Evolutionary conservation across 768 basidiomycete genomes (phyloP), one percentile per base, ranked within the genome.

Genomic region (Hypsizygus marmoreus): DNA sequence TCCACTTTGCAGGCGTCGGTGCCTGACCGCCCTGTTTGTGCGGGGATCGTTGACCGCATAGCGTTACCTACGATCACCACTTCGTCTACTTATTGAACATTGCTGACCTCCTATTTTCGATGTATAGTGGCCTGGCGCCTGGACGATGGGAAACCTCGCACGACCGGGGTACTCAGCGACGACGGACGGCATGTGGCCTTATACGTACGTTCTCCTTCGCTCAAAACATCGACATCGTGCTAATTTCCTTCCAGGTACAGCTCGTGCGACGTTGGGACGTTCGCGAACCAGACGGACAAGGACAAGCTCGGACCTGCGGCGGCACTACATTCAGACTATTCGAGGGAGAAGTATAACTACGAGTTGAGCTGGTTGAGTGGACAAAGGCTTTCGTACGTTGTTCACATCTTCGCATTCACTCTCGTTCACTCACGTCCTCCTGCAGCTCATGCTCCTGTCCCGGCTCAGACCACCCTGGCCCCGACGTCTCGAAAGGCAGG

Each of bases 101-200:
- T 32, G 14, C 33, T 31, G 12, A 29, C 29, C 11, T 4, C 24
- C 40, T 24, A 14, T 37, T 22, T 13, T 26, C 13, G 10, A 14
- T 41, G 14, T 29, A 9, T 35, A 85, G 83, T 91, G 88, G 91
- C 91, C 89, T 28, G 90, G 87, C 53, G 80, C 78, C 2, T 93
- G 91, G 91, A 89, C 87, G 14, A 87, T 88, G 84, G 91, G 91
- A 2, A 95, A 94, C 60, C 75, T 94, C 4, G 91, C 82, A 1
- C 69, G 92, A 29, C 82, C 91, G 0, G 92, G 91, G 5, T 93
- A 88, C 61, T 70, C 80, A 4, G 88, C 84, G 0, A 82, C 88
- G 1, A 86, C 86, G 1, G 90, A 93, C 39, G 91, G 92, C 4
- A 75, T 76, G 46, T 89, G 90, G 88, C 89, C 90, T 2, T 91